Conservation (phyloP, 495 filamentous ascomycete genomes). For the Neurospora sp. region DNA sequence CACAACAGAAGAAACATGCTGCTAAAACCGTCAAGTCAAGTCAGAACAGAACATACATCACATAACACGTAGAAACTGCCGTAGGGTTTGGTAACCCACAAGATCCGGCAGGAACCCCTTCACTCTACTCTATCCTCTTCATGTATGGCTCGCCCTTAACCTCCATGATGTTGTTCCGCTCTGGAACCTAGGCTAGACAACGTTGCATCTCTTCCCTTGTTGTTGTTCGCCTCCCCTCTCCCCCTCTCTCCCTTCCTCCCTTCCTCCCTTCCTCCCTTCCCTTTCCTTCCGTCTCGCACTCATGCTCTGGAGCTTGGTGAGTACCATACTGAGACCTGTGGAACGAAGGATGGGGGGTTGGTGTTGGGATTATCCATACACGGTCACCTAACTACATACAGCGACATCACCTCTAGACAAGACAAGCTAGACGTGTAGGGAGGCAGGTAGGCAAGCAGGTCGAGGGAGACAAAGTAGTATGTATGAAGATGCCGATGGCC, state of each 20-base stretch:
- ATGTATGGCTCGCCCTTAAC: neutral
- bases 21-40: neutral
- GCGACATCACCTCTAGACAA: neutral
- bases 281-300: neutral
- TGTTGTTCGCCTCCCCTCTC: neutral
- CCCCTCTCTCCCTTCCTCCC: neutral
- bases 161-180: neutral
- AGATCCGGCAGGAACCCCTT: neutral
- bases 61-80: neutral
- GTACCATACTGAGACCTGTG: neutral
- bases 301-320: neutral
- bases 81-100: neutral
- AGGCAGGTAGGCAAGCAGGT: neutral
- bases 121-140: neutral
- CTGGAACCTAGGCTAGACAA: neutral
- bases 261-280: neutral
- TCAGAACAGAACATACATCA: neutral
- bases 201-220: neutral
- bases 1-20: neutral
- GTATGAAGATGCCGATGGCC: neutral
- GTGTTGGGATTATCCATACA: neutral
- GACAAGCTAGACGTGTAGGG: neutral
- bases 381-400: neutral
- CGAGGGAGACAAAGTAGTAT: neutral
- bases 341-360: neutral